Conservation (phyloP, 225 moss, liverwort and hornwort species). For the Physcomitrium patens region DNA sequence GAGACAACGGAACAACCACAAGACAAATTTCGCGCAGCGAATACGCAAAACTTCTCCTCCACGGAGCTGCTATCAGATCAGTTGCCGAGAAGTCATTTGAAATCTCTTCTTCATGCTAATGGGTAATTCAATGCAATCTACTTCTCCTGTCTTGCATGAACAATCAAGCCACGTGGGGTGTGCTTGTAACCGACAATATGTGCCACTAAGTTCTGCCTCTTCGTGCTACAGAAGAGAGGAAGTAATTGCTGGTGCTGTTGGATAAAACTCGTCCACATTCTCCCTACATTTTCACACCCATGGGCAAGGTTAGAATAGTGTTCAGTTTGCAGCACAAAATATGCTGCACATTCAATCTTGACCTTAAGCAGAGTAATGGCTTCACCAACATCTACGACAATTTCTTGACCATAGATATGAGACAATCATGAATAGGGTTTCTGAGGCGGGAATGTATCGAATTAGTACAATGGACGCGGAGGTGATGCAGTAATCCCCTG, state of each 20-base stretch:
- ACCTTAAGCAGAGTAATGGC: no score
- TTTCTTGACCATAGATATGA: not conserved
- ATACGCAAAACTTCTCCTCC: conserved; percentile 1
- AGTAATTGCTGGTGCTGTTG: conserved; percentile 10
- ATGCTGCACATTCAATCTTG: no score
- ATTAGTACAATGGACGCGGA: conserved; percentile 81
- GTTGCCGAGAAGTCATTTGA: not conserved
- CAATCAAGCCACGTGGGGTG: not conserved
- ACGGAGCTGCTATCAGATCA: not conserved
- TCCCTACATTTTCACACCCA: conserved; percentile 46
- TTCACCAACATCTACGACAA: not conserved
- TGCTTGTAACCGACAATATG: not conserved
- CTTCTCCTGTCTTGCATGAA: conserved; percentile 7
- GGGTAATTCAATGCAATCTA: not conserved
- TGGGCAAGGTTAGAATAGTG: conserved; percentile 29
- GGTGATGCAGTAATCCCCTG: conserved; percentile 96
- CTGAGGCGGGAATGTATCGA: not conserved
- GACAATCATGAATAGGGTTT: not conserved
- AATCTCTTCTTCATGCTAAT: conserved; percentile 2
- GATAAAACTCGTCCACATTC: conserved; percentile 56
- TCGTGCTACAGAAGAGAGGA: not conserved
- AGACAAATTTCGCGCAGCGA: conserved; percentile 21
- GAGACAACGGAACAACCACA: conserved; percentile 14
- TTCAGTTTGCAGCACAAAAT: not conserved
- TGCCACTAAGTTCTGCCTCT: not conserved